Evolutionary conservation across 306 rosid species (phyloP).

Genomic region (Coriaria nepalensis): DNA sequence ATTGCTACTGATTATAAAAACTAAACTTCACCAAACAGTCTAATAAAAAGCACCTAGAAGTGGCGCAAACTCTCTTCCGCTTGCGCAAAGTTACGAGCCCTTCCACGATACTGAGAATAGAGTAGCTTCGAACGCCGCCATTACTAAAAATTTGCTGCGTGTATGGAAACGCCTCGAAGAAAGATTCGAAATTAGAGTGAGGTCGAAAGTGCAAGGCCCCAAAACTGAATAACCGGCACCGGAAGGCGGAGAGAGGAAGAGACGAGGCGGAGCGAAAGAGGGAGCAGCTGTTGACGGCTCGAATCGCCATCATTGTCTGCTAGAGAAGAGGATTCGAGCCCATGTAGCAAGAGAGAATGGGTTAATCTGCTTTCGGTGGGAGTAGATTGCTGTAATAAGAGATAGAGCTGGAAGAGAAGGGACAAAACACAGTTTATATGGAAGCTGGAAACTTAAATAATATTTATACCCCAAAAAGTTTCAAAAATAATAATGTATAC

Average conservation of each 20-base stretch:
- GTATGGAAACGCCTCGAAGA: conserved; percentile 12
- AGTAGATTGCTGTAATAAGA: no score
- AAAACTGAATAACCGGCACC: conserved; percentile 24
- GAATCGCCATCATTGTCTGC: conserved; percentile 41
- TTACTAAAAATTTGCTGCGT: conserved; percentile 11
- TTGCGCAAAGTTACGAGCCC: conserved; percentile 41
- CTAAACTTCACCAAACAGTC: no score
- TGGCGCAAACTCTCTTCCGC: conserved; percentile 31
- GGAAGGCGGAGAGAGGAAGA: conserved; percentile 39
- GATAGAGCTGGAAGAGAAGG: no score
- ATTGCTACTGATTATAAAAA: no score
- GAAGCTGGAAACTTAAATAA: no score
- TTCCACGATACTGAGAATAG: conserved; percentile 48
- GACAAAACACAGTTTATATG: no score
- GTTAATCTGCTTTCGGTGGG: no score
- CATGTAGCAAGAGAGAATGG: neutral
- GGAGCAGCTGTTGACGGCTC: conserved; percentile 46
- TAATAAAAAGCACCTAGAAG: conserved; percentile 31
- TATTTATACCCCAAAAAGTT: no score
- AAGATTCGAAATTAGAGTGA: conserved; percentile 11
- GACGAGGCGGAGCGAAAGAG: conserved; percentile 38
- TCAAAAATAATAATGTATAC: no score
- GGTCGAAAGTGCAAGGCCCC: conserved; percentile 19
- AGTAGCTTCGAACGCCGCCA: conserved; percentile 30
- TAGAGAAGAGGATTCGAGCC: conserved; percentile 12